Base-by-base conservation (phyloP, 2,329 filamentous ascomycete genomes). In the Verticillium alfalfae region DNA sequence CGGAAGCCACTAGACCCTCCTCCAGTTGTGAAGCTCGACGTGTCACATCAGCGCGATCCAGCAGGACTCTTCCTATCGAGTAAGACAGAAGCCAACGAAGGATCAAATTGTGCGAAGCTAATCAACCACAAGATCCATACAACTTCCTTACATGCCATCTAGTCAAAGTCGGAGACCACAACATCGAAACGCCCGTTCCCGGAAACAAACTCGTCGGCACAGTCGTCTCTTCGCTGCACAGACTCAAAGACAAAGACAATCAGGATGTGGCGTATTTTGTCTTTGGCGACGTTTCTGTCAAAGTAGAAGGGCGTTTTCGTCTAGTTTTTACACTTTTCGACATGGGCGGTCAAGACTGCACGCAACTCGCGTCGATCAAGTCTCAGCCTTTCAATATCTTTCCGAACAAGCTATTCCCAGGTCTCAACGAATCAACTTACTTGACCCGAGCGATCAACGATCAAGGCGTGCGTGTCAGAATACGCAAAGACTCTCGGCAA, bases 1-100 rank as follows among this genome's bases (percentile, higher is more conserved):
- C 88, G 92, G 67, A 96, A 96, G 74, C 91, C 92, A 8, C 86
- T 97, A 69, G 92, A 97, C 72, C 92, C 93, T 59, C 92, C 92
- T 13, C 92, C 92, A 52, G 91, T 96, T 68, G 80, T 96, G 56
- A 88, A 94, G 76, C 81, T 96, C 56, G 73, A 84, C 60, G 77
- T 83, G 61, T 76, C 75, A 61, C 69, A 72, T 38, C 73, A 76
- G 57, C 75, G 75, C 58, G 81, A 85, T 63, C 78, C 79, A 2
- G 58, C 62, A 7, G 58, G 60, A 1, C 16, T 56, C 18, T 58
- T 57, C 61, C 73, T 84, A 56, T 84, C 75, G 79, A 90, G 85
- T 90, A 81, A 72, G 85, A 78, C 34, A 34, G 22, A 6, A 9
- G 2, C 13, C 12, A 5, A 41, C n/a, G n/a, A 22, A 2, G 9